A percentile compares a stretch with the other conserved stretches of the same genome.
phyloP scores from a whole-genome alignment of 2,329 filamentous ascomycete genomes.

The Anisogramma anomala region DNA sequence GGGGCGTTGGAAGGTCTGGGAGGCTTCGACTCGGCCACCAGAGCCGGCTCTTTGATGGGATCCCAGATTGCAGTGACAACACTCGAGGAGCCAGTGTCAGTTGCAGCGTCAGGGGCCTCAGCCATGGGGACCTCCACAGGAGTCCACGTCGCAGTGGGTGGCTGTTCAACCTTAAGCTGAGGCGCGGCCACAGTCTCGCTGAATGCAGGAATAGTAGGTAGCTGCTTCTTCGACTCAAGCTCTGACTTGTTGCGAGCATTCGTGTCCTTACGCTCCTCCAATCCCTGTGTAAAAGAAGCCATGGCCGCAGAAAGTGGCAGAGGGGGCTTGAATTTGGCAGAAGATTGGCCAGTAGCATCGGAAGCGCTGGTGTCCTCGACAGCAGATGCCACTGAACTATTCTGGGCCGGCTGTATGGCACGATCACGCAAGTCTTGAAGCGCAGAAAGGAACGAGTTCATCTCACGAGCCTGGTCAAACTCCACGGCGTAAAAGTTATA shows the following conservation, averaged over 20 bases:
- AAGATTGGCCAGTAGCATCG: not conserved
- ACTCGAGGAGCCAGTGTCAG: too few species aligned
- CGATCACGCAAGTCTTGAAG: not conserved
- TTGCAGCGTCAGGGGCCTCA: not conserved
- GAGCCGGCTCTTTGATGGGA: too few species aligned
- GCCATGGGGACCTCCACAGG: too few species aligned
- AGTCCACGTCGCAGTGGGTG: not conserved
- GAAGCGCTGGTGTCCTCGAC: not conserved
- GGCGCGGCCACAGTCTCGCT: not conserved
- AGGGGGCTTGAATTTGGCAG: not conserved
- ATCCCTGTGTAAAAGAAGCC: too few species aligned
- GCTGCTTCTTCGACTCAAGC: not conserved
- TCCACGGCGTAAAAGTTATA: slow-evolving; percentile 5
- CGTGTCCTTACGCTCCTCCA: not conserved
- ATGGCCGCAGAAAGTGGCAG: not conserved
- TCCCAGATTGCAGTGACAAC: too few species aligned
- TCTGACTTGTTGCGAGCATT: not conserved
- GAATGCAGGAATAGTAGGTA: not conserved
- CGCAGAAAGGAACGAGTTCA: slow-evolving; percentile 1
- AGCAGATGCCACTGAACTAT: not conserved
- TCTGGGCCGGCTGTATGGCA: not conserved
- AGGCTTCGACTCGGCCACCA: too few species aligned
- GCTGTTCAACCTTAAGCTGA: not conserved
- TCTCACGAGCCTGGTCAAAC: not conserved
- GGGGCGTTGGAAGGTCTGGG: too few species aligned